Evolutionary conservation across 192 early-diverging fungal species (phyloP).

Genomic region (Gamsiella multidivaricata): DNA sequence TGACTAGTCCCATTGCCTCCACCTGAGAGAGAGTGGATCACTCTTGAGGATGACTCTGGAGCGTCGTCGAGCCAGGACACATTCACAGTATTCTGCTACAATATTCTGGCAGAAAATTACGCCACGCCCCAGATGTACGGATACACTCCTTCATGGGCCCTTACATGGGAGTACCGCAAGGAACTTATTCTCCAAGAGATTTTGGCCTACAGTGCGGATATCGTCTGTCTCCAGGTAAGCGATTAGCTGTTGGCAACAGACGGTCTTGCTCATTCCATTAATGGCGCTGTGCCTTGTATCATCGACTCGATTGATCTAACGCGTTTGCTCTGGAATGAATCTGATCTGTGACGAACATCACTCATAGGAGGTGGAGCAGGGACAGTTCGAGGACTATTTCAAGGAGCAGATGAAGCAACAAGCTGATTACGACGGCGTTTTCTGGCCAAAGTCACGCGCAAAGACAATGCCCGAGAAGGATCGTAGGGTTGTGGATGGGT

Average conservation of each 20-base stretch:
- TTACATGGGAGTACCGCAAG: slow-evolving; percentile 93
- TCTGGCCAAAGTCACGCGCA: slow-evolving; percentile 94
- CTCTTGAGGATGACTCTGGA: slow-evolving; percentile 76
- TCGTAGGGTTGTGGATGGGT: slow-evolving; percentile 90
- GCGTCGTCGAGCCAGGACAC: slow-evolving; percentile 72
- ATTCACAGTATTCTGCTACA: slow-evolving; percentile 93
- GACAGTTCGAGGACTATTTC: slow-evolving; percentile 92
- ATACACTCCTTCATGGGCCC: slow-evolving; percentile 95
- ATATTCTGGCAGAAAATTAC: slow-evolving; percentile 90
- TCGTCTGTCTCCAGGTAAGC: slow-evolving; percentile 88
- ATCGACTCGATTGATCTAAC: slow-evolving; percentile 1
- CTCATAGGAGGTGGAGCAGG: slow-evolving; percentile 84
- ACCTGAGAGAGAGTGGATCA: slow-evolving; percentile 90
- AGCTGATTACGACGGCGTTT: slow-evolving; percentile 89
- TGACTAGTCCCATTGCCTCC: slow-evolving; percentile 77
- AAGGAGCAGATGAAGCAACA: slow-evolving; percentile 73
- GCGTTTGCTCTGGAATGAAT: not conserved
- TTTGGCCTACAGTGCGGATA: slow-evolving; percentile 86
- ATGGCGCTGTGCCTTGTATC: not conserved
- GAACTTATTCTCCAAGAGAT: slow-evolving; percentile 90
- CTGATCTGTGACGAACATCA: too few relatives aligned
- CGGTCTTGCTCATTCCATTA: not conserved
- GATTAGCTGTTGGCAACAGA: not conserved
- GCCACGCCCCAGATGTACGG: slow-evolving; percentile 89
- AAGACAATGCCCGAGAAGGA: slow-evolving; percentile 95